Evolutionary conservation across 352 stramenopile species (phyloP).

Genomic region (Aphanomyces euteiches): DNA sequence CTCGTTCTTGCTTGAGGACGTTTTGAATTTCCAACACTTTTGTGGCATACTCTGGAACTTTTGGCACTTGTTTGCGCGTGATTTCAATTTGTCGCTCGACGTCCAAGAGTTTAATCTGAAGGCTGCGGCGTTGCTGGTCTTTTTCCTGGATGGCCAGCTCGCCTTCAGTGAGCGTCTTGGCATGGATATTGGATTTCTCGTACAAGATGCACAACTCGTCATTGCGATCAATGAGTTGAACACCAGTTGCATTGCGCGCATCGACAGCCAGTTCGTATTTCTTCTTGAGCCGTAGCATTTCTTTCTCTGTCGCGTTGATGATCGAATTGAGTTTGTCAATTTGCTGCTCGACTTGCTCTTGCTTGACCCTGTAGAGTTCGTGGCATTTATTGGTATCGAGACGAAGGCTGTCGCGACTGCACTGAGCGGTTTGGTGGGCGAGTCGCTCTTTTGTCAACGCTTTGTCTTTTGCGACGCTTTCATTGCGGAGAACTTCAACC

Average conservation of each 20-base stretch:
- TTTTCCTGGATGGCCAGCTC: slow-evolving; percentile 74
- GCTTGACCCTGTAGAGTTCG: slow-evolving; percentile 84
- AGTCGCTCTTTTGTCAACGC: slow-evolving; percentile 88
- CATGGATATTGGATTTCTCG: slow-evolving; percentile 89
- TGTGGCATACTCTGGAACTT: slow-evolving; percentile 75
- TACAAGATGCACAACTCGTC: slow-evolving; percentile 95
- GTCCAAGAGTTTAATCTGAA: slow-evolving; percentile 68
- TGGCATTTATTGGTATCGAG: slow-evolving; percentile 90
- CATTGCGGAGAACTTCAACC: slow-evolving; percentile 91
- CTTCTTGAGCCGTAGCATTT: slow-evolving; percentile 91
- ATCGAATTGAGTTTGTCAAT: slow-evolving; percentile 94
- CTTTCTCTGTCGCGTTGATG: slow-evolving; percentile 88
- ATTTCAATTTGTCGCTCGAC: slow-evolving; percentile 72
- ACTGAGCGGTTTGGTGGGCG: slow-evolving; percentile 81
- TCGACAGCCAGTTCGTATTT: slow-evolving; percentile 87
- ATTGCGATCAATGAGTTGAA: slow-evolving; percentile 93
- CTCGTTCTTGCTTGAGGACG: slow-evolving; percentile 79
- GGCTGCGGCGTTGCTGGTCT: slow-evolving; percentile 79
- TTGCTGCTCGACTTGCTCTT: slow-evolving; percentile 92
- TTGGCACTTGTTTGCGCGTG: slow-evolving; percentile 62
- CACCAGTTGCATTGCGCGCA: slow-evolving; percentile 81
- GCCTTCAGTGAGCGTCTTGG: slow-evolving; percentile 75
- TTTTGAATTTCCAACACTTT: slow-evolving; percentile 75
- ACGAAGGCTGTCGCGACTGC: slow-evolving; percentile 82
- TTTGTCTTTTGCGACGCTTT: slow-evolving; percentile 90